phyloP scores from a whole-genome alignment of 2,329 filamentous ascomycete species.

The Harringtonia lauricola region DNA sequence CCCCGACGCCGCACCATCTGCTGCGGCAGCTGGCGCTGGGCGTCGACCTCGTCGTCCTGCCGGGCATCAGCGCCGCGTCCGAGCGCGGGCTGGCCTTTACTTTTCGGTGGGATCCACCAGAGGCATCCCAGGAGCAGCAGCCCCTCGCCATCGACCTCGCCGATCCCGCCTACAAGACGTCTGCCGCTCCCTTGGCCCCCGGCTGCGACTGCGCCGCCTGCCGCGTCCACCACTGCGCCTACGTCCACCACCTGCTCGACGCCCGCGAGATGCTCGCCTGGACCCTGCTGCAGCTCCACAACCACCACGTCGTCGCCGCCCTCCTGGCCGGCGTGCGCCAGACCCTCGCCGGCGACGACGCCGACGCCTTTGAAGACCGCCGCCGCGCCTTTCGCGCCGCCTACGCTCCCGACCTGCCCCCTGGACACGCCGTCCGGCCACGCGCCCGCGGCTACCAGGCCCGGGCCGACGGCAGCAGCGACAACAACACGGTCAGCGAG shows the following conservation, averaged over 20 bases:
- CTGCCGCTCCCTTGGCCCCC: constrained; percentile 48
- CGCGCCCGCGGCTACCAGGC: constrained; percentile 74
- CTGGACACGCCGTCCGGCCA: constrained; percentile 66
- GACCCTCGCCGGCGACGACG: constrained; percentile 47
- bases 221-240: constrained; percentile 72
- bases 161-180: constrained; percentile 47
- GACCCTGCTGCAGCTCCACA: constrained; percentile 87
- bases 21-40: constrained; percentile 67
- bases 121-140: constrained; percentile 9
- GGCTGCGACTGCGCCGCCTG: constrained; percentile 77
- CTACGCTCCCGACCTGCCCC: constrained; percentile 64
- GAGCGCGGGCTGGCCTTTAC: constrained; percentile 77
- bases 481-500: constrained; percentile 16
- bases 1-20: constrained; percentile 62
- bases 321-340: constrained; percentile 66
- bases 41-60: constrained; percentile 67
- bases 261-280: constrained; percentile 97
- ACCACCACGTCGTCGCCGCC: constrained; percentile 57
- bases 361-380: constrained; percentile 45
- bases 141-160: constrained; percentile 75
- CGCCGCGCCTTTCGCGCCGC: constrained; percentile 28
- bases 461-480: constrained; percentile 49
- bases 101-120: constrained; percentile 56
- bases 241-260: constrained; percentile 73
- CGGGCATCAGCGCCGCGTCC: constrained; percentile 53